Evolutionary conservation across 768 basidiomycete genomes (phyloP).

Genomic region (Boletus eberwhitei): DNA sequence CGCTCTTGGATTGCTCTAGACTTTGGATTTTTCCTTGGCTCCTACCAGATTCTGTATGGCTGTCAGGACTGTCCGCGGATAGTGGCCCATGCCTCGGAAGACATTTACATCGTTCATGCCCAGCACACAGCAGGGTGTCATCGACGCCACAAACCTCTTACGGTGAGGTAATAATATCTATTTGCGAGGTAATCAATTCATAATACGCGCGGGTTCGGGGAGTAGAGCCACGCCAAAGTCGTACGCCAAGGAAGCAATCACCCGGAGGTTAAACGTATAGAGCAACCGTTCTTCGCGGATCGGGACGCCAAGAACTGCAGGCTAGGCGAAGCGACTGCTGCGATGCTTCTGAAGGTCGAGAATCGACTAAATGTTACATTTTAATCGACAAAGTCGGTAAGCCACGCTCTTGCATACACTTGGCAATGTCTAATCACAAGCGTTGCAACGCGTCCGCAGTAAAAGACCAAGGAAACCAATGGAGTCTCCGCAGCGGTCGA

Average conservation of each 20-base stretch:
- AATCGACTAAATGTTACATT: background rate
- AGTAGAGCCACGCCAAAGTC: background rate
- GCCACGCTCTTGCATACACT: background rate
- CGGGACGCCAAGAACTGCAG: conserved; percentile 16
- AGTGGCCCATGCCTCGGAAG: background rate
- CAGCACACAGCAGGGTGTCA: background rate
- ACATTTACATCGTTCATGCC: background rate
- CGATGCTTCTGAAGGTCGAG: background rate
- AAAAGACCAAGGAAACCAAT: background rate
- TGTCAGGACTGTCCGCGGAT: conserved; percentile 8
- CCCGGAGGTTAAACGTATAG: background rate
- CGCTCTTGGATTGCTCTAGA: conserved; percentile 3
- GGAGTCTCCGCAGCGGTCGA: background rate
- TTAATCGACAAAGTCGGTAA: conserved; percentile 14
- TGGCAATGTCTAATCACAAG: conserved; percentile 7
- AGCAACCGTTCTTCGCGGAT: conserved; percentile 8
- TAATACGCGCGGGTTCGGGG: background rate
- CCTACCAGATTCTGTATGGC: background rate
- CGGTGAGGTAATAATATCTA: conserved; percentile 11
- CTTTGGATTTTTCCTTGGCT: conserved; percentile 9
- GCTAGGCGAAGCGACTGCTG: background rate
- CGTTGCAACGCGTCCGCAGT: background rate
- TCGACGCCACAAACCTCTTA: background rate
- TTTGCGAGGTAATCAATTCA: background rate
- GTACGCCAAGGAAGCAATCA: background rate